Evolutionary conservation across 2,329 filamentous ascomycete species (phyloP), one percentile per base, ranked within the genome.

Genomic region (Alternaria ethzedia): DNA sequence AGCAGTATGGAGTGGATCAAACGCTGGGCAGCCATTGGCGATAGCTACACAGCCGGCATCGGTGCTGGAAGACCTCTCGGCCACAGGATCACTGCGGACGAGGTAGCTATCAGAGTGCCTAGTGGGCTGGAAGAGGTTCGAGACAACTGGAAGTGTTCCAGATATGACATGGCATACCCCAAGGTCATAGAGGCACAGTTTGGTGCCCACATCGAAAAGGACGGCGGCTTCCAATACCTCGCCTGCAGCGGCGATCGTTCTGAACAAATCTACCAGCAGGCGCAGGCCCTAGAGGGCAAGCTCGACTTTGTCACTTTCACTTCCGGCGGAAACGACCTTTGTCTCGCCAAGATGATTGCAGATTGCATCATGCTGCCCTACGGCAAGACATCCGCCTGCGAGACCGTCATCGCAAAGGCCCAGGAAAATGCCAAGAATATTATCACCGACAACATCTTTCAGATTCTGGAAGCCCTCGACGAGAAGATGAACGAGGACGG

Each of bases 271-370:
- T 61, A 56, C 6, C 51, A 56, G 11, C 58, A 61, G 17, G 58
- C 51, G 0, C 41, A 61, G 30, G 51, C 58, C 6, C 7, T 61
- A 7, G 44, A 50, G 6, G 51, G 58, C 45, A 4, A 61, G 15
- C 58, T 61, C 11, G 58, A 56, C 5, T 61, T 61, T 23, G 58
- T 56, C 32, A 61, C 58, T n/a, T 61, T 61, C 3, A 56, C 58
- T 2, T 32, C 51, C 7, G 51, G 58, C 3, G 51, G 51, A 7
- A 61, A 61, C 44, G 51, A 61, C 15, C 51, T 61, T 1, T 56
- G 51, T 32, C 51, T 61, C 0, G 23, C 51, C 20, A 17, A 44
- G 9, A 61, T 50, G 2, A 61, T 61, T 3, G 46, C 46, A 3
- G 58, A 61, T 23, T 56, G 51, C 21, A 61, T 61, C 30, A 61